Percentiles rank a stretch among this genome's conserved stretches.
Evolutionary conservation across 768 basidiomycete species (phyloP).

Genomic region (Calocera viscosa): DNA sequence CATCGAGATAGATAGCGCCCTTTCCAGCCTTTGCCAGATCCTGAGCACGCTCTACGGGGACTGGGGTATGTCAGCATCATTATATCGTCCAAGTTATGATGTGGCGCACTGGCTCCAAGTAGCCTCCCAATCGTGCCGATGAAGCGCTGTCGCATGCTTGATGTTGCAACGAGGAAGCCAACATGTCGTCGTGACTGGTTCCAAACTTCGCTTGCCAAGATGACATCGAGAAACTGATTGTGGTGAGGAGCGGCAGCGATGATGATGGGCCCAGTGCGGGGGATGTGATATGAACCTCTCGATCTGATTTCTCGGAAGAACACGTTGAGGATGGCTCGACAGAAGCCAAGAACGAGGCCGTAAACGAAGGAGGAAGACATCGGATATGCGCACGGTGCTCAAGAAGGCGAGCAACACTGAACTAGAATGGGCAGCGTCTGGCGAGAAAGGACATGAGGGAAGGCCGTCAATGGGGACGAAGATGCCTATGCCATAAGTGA

Average conservation of each 20-base stretch:
- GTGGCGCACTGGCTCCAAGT: conserved; percentile 74
- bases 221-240: conserved; percentile 91
- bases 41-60: conserved; percentile 84
- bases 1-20: conserved; percentile 59
- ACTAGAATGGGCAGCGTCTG: too few species aligned
- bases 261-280: conserved; percentile 77
- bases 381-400: background rate
- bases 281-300: conserved; percentile 89
- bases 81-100: background rate
- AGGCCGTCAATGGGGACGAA: background rate
- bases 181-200: conserved; percentile 72
- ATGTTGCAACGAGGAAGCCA: conserved; percentile 78
- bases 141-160: conserved; percentile 66
- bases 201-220: conserved; percentile 73
- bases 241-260: conserved; percentile 88
- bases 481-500: too few species aligned
- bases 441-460: too few species aligned
- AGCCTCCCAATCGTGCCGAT: conserved; percentile 70
- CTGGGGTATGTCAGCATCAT: conserved; percentile 30
- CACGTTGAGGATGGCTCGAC: conserved; percentile 52
- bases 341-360: conserved; percentile 70
- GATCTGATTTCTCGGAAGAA: conserved; percentile 96
- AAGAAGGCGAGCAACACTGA: too few species aligned
- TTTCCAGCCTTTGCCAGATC: conserved; percentile 67
- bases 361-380: conserved; percentile 32